phyloP scores from a whole-genome alignment of 2,329 filamentous ascomycete genomes.

The Colletotrichum musicola region DNA sequence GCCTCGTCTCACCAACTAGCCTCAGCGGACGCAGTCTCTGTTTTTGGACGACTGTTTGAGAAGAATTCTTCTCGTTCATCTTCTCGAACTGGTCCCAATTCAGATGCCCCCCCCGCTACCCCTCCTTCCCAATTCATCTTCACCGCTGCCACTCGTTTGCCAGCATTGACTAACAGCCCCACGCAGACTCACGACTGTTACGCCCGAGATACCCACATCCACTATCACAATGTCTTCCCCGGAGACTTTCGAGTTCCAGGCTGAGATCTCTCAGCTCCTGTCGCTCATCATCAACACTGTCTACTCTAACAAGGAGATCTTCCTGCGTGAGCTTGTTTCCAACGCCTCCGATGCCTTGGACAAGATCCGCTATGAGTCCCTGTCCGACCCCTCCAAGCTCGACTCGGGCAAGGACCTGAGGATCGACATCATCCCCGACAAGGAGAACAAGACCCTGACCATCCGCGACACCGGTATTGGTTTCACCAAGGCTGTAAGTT shows the following conservation, averaged over 20 bases:
- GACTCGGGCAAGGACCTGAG: conserved; percentile 97
- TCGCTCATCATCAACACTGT: conserved; percentile 99
- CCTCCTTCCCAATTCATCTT: conserved; percentile 36
- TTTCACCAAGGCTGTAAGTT: conserved; percentile 99
- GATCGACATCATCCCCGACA: conserved; percentile 98
- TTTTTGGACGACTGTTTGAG: not conserved
- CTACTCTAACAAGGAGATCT: conserved; percentile 99
- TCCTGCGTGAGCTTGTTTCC: conserved; percentile 97
- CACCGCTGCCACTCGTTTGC: conserved; percentile 15
- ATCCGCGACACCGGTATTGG: conserved; percentile 99
- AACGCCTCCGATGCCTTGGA: conserved; percentile 99
- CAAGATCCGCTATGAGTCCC: conserved; percentile 99
- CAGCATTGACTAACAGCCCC: conserved; percentile 21
- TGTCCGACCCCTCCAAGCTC: conserved; percentile 97
- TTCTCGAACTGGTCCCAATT: not conserved
- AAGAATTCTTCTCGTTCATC: not conserved
- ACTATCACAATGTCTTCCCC: conserved; percentile 73
- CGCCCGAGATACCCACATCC: conserved; percentile 38
- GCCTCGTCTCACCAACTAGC: not conserved
- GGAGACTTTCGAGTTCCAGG: conserved; percentile 99
- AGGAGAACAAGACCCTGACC: conserved; percentile 97
- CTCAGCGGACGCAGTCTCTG: too few species aligned
- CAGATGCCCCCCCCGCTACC: conserved; percentile 10
- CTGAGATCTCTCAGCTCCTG: conserved; percentile 99
- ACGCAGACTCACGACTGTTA: conserved; percentile 38